Conservation (phyloP, 116 monocot species). For the Papilionanthe hybrid region DNA sequence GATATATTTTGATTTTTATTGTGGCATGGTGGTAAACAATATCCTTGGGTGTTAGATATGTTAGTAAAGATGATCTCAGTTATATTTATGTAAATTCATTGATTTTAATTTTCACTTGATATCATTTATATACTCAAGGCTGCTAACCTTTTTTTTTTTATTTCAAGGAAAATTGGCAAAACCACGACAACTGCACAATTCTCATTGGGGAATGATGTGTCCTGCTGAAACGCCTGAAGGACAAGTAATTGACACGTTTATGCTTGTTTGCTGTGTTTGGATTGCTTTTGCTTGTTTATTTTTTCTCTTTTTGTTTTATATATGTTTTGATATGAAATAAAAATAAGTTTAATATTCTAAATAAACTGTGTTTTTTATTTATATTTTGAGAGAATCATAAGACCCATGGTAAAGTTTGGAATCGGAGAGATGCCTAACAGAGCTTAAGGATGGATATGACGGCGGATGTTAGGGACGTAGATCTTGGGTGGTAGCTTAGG, state of each 20-base stretch:
- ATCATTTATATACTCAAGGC: neutral
- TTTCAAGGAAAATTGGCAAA: constrained; percentile 91
- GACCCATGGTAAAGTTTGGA: too few species aligned
- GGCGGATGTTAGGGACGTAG: too few species aligned
- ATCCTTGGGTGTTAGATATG: neutral
- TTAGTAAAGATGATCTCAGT: neutral
- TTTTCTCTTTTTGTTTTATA: neutral
- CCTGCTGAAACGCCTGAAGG: constrained; percentile 99
- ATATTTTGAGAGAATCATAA: too few species aligned
- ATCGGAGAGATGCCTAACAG: too few species aligned
- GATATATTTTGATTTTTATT: neutral
- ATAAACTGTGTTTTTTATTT: too few species aligned
- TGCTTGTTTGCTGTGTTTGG: neutral
- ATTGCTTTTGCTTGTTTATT: neutral
- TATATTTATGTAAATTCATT: neutral
- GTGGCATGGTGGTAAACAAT: neutral
- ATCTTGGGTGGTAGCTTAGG: too few species aligned
- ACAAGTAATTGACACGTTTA: constrained; percentile 44
- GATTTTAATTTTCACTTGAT: neutral
- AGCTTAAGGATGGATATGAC: too few species aligned
- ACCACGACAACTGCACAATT: constrained; percentile 97
- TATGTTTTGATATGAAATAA: too few species aligned
- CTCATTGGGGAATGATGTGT: constrained; percentile 99
- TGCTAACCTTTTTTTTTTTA: neutral
- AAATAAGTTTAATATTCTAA: too few species aligned